Evolutionary conservation across 2,329 filamentous ascomycete species (phyloP).

Genomic region (Fusarium setosum): DNA sequence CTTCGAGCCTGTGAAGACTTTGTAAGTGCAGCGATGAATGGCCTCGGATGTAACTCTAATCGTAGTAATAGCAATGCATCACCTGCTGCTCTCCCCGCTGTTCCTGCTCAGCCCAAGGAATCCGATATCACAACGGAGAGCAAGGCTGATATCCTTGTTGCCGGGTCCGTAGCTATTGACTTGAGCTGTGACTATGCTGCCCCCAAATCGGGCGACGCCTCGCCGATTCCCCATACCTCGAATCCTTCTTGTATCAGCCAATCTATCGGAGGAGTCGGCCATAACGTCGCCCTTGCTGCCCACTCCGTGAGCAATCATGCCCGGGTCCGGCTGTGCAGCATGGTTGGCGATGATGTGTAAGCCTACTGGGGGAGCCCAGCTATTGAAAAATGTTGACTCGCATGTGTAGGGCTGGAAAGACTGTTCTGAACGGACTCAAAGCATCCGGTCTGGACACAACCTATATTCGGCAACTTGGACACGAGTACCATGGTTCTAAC

Average conservation of each 20-base stretch:
- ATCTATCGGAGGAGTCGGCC: slow-evolving; percentile 89
- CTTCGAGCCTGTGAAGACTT: slow-evolving; percentile 43
- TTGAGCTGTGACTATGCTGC: slow-evolving; percentile 80
- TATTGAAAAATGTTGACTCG: slow-evolving; percentile 15
- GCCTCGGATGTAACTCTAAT: slow-evolving; percentile 48
- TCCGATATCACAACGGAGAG: slow-evolving; percentile 20
- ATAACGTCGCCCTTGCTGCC: slow-evolving; percentile 89
- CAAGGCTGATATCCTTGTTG: slow-evolving; percentile 79
- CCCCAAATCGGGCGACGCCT: slow-evolving; percentile 41
- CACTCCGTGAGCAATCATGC: slow-evolving; percentile 71
- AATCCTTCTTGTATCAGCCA: slow-evolving; percentile 86
- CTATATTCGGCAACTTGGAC: slow-evolving; percentile 69
- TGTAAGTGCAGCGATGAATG: slow-evolving; percentile 50
- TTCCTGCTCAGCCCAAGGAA: slow-evolving; percentile 23
- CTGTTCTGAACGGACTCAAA: slow-evolving; percentile 74
- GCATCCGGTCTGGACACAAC: slow-evolving; percentile 72
- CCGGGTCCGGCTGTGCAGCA: slow-evolving; percentile 80
- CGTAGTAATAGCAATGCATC: slow-evolving; percentile 47
- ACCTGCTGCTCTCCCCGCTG: slow-evolving; percentile 28
- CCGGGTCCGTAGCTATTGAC: slow-evolving; percentile 91
- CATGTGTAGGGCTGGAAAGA: slow-evolving; percentile 73
- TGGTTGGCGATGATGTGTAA: slow-evolving; percentile 82
- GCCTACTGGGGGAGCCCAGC: slow-evolving; percentile 35
- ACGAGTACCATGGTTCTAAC: slow-evolving; percentile 60
- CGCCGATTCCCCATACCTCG: slow-evolving; percentile 77